Conservation (phyloP, 164 flowering plant genomes). For the Dillenia turbinata region DNA sequence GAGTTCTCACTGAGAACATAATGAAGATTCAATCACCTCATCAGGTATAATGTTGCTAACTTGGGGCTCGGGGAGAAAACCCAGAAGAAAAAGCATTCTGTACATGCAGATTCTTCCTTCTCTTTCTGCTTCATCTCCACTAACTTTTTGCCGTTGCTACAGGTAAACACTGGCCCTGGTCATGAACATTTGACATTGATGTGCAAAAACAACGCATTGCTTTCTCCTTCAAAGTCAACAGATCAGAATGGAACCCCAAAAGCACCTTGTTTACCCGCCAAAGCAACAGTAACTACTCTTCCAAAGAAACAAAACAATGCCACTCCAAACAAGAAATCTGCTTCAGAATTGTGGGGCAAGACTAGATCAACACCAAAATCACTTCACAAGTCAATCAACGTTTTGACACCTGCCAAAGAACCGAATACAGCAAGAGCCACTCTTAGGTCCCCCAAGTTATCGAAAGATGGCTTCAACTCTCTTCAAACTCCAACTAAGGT, state of each 20-base stretch:
- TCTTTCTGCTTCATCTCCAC: background rate
- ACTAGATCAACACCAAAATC: slow-evolving; percentile 35
- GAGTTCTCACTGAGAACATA: slow-evolving; percentile 11
- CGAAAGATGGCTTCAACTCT: slow-evolving; percentile 36
- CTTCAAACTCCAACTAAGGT: slow-evolving; percentile 38
- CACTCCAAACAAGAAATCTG: slow-evolving; percentile 30
- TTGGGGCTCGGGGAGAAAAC: slow-evolving; percentile 13
- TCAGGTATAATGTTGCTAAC: slow-evolving; percentile 4
- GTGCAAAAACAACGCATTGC: slow-evolving; percentile 24
- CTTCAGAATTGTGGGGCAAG: slow-evolving; percentile 14
- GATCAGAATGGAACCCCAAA: slow-evolving; percentile 14
- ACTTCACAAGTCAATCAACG: slow-evolving; percentile 19
- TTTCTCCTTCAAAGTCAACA: slow-evolving; percentile 19
- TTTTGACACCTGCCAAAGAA: slow-evolving; percentile 28
- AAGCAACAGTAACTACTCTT: slow-evolving; percentile 12
- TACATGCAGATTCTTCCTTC: slow-evolving; percentile 25
- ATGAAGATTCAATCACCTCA: slow-evolving; percentile 8
- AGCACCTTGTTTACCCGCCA: slow-evolving; percentile 31
- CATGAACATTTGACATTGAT: slow-evolving; percentile 15
- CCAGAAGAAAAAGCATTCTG: slow-evolving; percentile 28
- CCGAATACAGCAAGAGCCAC: slow-evolving; percentile 23
- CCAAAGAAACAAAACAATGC: slow-evolving; percentile 22
- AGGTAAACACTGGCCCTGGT: slow-evolving; percentile 13
- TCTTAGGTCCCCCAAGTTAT: slow-evolving; percentile 17
- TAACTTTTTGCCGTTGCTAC: background rate